phyloP scores from a whole-genome alignment of 306 rosid species.

The Abrus precatorius region DNA sequence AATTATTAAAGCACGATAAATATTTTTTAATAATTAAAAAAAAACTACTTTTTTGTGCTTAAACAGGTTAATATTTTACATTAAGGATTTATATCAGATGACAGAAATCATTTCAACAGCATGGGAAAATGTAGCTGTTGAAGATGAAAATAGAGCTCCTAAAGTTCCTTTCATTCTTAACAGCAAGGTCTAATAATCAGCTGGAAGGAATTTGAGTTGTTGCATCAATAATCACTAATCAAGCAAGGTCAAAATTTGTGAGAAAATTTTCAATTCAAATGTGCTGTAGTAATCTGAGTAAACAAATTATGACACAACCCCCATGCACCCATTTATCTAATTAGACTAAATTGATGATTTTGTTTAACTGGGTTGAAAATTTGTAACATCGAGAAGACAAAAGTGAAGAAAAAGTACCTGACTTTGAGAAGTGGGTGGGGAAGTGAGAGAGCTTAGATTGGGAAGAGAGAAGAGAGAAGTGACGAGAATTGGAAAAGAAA shows the following conservation, averaged over 20 bases:
- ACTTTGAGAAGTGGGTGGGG: constrained; percentile 57
- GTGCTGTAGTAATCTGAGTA: neutral
- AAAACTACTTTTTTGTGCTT: too few species aligned
- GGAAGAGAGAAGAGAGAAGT: constrained; percentile 43
- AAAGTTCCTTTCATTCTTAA: constrained; percentile 12
- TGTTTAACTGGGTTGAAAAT: neutral
- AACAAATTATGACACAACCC: neutral
- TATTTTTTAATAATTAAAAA: too few species aligned
- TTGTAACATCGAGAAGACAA: neutral
- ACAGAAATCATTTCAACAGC: neutral
- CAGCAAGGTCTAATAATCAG: neutral
- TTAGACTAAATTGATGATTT: neutral
- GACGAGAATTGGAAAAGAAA: constrained; percentile 48
- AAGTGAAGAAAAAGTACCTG: constrained; percentile 59
- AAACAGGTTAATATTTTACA: too few species aligned
- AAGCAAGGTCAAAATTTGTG: neutral
- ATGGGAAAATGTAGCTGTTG: constrained; percentile 3
- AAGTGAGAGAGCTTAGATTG: constrained; percentile 50
- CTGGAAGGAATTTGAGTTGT: constrained; percentile 26
- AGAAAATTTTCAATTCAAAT: constrained; percentile 17
- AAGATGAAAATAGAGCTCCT: constrained; percentile 6
- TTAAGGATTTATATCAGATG: neutral
- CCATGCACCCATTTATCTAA: constrained; percentile 12
- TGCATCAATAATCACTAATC: constrained; percentile 40
- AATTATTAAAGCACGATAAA: too few species aligned